Evolutionary conservation across 371 early-diverging fungal genomes (phyloP).

Genomic region (Mucor sp.): DNA sequence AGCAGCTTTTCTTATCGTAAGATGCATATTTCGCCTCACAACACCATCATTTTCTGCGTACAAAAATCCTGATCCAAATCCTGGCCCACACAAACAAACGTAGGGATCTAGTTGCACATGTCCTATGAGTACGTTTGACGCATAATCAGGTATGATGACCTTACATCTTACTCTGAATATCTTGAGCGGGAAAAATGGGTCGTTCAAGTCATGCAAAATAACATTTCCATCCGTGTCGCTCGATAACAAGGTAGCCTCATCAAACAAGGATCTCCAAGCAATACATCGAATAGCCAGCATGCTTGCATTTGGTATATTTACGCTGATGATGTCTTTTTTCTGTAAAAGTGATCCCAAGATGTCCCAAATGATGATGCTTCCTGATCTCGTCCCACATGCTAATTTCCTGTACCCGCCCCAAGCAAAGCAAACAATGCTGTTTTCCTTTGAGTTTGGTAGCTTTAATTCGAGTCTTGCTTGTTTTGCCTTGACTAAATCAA

Average conservation of each 20-base stretch:
- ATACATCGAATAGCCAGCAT: conserved; percentile 4
- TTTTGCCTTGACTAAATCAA: conserved; percentile 23
- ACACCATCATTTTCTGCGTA: conserved; percentile 3
- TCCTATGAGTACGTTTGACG: neutral
- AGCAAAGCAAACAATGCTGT: conserved; percentile 7
- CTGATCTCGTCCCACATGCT: conserved; percentile 32
- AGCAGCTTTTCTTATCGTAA: neutral
- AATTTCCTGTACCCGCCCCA: conserved; percentile 31
- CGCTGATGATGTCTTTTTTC: neutral
- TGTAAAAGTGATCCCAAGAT: conserved; percentile 20
- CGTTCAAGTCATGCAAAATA: conserved; percentile 12
- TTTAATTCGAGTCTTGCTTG: conserved; percentile 18
- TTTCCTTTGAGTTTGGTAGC: conserved; percentile 9
- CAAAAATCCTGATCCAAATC: conserved; percentile 4
- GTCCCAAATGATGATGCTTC: conserved; percentile 32
- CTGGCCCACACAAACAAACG: conserved; percentile 8
- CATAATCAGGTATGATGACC: neutral
- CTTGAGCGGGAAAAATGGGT: conserved; percentile 9
- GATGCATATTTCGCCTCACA: neutral
- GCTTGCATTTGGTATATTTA: conserved; percentile 2
- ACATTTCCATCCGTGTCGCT: conserved; percentile 8
- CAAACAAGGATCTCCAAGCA: conserved; percentile 10
- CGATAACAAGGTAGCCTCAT: neutral
- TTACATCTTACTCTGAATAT: conserved; percentile 12
- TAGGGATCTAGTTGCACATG: neutral